Percentiles rank a stretch among this genome's conserved stretches.
Conservation (phyloP, 192 early-diverging fungal species). For the Cetraspora pellucida region DNA sequence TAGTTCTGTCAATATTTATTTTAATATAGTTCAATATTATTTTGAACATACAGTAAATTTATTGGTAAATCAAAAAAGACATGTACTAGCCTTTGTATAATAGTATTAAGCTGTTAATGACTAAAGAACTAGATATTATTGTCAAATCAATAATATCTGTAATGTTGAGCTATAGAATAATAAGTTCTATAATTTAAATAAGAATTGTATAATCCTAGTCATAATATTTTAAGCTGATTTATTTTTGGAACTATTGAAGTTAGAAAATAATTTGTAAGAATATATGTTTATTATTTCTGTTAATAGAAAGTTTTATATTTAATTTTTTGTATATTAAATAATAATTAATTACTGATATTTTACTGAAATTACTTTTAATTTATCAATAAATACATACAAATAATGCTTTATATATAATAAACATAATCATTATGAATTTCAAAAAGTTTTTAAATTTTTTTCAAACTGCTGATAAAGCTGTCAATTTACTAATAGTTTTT, state of each 20-base stretch:
- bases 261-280: background rate
- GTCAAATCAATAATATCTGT: background rate
- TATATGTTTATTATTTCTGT: background rate
- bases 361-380: no score
- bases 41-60: background rate
- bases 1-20: background rate
- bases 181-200: background rate
- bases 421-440: no score
- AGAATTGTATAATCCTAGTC: background rate
- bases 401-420: no score
- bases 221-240: background rate
- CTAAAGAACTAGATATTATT: background rate
- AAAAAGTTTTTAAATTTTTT: no score
- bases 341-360: no score
- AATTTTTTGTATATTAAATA: no score
- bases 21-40: background rate
- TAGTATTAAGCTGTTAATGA: background rate
- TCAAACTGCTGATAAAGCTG: no score
- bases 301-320: background rate
- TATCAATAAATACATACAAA: no score
- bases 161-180: background rate
- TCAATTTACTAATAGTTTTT: no score
- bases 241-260: background rate
- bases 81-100: background rate
- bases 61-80: background rate